Evolutionary conservation across 2,329 filamentous ascomycete species (phyloP), one percentile per base, ranked within the genome.

Genomic region (Botryotinia convoluta): DNA sequence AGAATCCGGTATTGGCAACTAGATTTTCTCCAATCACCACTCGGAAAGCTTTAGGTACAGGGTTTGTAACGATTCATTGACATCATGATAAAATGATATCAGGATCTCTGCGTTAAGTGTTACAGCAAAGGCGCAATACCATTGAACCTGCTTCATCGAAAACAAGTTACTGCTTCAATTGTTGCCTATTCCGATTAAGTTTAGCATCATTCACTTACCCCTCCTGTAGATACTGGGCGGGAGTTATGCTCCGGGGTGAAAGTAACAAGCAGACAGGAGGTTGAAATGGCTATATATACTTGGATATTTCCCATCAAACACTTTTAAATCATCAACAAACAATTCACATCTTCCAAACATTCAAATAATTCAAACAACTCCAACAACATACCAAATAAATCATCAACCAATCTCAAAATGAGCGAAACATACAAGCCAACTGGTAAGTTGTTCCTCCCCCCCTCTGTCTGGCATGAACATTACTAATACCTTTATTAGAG

Each of bases 401-500:
- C 54, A 42, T 42, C 59, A 75, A 69, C 20, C 45, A 73, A 48
- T 26, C 42, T 72, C 71, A 76, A 64, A 42, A 76, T 76, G 74
- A 72, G 72, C 72, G 73, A 32, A 10, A 74, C 61, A 42, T 75
- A 76, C 61, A 76, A 76, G 74, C 74, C 74, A 64, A 76, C 74
- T 71, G 74, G 74, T 71, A 73, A 37, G n/a, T 51, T 42, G 0
- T 14, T 8, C 20, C 48, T 22, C 61, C 20, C 45, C 3, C 3
- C 42, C 14, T 54, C 14, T 26, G 20, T 20, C 20, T 39, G n/a
- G 10, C 9, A 16, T 16, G n/a, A n/a, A 18, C 18, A n/a, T n/a
- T 54, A 26, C 45, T 72, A 67, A 72, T 45, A 32, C 22, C 9
- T 35, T 35, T 32, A 1, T 62, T 72, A 82, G 82, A 84, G 79